phyloP scores from a whole-genome alignment of 176 grass and related monocot genomes.

The Elaeis guineensis region DNA sequence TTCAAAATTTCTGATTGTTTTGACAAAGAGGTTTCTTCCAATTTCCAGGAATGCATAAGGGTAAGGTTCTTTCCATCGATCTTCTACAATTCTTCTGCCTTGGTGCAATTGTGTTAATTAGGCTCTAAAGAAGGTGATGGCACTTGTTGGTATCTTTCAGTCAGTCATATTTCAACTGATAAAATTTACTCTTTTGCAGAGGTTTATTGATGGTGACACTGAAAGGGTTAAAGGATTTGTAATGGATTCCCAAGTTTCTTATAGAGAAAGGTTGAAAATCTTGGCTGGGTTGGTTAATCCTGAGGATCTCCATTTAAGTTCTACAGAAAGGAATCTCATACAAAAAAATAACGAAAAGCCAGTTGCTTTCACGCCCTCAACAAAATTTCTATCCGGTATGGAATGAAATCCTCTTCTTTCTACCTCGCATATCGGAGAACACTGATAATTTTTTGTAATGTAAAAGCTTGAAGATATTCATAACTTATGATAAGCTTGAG shows the following conservation, averaged over 20 bases:
- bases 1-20: constrained; percentile 85
- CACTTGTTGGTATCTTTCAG: too few species aligned
- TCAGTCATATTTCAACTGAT: too few species aligned
- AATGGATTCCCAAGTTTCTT: constrained; percentile 51
- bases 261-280: constrained; percentile 90
- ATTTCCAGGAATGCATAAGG: constrained; percentile 78
- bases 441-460: too few species aligned
- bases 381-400: constrained; percentile 81
- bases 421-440: too few species aligned
- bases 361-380: constrained; percentile 73
- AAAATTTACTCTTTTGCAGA: constrained; percentile 26
- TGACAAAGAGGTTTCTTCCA: constrained; percentile 84
- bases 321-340: constrained; percentile 69
- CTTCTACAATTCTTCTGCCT: too few species aligned
- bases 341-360: constrained; percentile 88
- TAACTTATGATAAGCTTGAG: too few species aligned
- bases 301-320: constrained; percentile 68
- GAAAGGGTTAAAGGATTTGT: constrained; percentile 78
- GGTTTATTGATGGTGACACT: constrained; percentile 59
- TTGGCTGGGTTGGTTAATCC: constrained; percentile 70
- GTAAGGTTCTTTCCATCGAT: constrained; percentile 24
- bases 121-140: too few species aligned
- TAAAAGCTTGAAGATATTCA: too few species aligned
- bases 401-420: too few species aligned
- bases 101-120: too few species aligned